These are phyloP conservation scores for Bondarzewia mesenterica DNA, from an alignment of 1,284 basidiomycete species.

Conservation along the genomic window DNA sequence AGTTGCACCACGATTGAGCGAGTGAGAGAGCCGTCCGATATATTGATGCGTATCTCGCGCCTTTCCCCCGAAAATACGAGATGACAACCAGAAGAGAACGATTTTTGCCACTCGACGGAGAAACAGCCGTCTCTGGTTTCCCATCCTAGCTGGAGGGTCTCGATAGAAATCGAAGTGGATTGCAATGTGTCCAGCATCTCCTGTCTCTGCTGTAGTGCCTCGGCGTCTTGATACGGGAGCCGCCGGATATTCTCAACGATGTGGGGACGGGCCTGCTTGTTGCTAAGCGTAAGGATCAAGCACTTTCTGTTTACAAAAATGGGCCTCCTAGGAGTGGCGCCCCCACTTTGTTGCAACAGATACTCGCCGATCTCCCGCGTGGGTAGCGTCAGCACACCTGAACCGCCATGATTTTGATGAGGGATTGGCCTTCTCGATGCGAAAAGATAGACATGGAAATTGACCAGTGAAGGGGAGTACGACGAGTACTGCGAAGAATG, in stretches of 20 bases:
- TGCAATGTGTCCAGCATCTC: background rate
- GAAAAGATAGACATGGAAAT: background rate
- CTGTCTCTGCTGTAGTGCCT: background rate
- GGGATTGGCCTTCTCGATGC: background rate
- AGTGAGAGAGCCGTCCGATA: background rate
- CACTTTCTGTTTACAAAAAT: background rate
- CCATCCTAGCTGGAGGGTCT: background rate
- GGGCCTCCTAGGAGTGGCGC: background rate
- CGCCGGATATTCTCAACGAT: background rate
- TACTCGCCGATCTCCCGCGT: background rate
- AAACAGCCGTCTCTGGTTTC: background rate
- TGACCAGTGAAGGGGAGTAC: background rate
- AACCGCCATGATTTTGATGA: background rate
- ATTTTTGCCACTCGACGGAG: background rate
- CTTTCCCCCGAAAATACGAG: background rate
- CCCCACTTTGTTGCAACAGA: background rate
- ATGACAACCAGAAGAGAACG: background rate
- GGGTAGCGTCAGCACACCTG: background rate
- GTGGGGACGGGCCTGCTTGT: background rate
- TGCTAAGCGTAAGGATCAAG: background rate
- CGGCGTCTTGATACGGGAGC: background rate
- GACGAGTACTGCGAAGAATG: background rate
- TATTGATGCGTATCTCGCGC: background rate
- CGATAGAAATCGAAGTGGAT: background rate
- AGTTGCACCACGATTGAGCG: background rate